phyloP scores from a whole-genome alignment of 129 eudicot genomes.

The Flaveria robusta region DNA sequence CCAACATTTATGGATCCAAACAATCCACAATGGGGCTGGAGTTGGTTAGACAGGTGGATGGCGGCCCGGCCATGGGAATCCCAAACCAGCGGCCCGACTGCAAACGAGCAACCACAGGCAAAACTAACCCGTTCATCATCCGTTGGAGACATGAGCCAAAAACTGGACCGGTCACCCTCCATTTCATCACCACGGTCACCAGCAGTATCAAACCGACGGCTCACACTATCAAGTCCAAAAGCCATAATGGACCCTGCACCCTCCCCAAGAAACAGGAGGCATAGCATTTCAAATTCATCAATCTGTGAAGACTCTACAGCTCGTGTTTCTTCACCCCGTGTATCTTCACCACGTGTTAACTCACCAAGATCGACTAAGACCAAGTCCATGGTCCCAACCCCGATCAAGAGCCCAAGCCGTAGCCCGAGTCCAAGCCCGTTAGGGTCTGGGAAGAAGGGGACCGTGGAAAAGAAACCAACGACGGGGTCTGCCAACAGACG shows the following conservation, averaged over 20 bases:
- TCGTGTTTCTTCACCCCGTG: constrained; percentile 24
- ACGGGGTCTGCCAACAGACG: constrained; percentile 62
- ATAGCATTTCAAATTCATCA: constrained; percentile 70
- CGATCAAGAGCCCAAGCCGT: constrained; percentile 22
- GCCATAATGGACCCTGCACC: constrained; percentile 52
- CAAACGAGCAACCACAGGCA: constrained; percentile 15
- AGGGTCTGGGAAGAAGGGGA: constrained; percentile 45
- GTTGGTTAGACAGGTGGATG: constrained; percentile 58
- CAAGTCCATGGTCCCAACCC: constrained; percentile 42
- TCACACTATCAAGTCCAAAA: constrained; percentile 54
- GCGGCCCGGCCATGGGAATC: constrained; percentile 48
- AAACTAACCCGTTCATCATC: constrained; percentile 40
- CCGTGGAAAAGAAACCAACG: constrained; percentile 44
- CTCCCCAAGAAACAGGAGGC: constrained; percentile 64
- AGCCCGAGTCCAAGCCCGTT: constrained; percentile 59
- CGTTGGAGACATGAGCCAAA: constrained; percentile 39
- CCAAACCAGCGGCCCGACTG: constrained; percentile 6
- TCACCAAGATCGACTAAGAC: constrained; percentile 66
- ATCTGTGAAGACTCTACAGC: constrained; percentile 51
- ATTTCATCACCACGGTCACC: constrained; percentile 55
- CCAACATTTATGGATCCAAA: constrained; percentile 51
- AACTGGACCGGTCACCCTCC: constrained; percentile 59
- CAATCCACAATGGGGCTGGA: constrained; percentile 57
- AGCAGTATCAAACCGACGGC: constrained; percentile 32
- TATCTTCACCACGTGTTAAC: constrained; percentile 59